Evolutionary conservation across 1,284 basidiomycete genomes (phyloP).

Genomic region (Ustilago tritici): DNA sequence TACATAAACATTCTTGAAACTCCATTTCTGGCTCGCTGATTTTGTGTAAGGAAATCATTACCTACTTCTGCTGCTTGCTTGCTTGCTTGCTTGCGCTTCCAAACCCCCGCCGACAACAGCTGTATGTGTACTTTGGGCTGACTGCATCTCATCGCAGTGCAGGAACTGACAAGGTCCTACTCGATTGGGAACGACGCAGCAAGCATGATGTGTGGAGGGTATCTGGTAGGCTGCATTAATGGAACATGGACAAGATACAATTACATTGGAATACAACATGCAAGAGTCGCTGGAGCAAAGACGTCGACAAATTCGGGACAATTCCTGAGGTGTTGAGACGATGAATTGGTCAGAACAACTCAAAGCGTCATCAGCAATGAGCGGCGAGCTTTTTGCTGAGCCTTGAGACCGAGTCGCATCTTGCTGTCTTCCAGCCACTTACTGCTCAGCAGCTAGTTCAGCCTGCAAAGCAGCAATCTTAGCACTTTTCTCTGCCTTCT

Average conservation of each 20-base stretch:
- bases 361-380: background rate
- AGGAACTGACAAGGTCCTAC: no score
- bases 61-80: background rate
- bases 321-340: no score
- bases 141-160: no score
- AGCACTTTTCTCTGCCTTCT: constrained; percentile 20
- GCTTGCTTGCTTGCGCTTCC: background rate
- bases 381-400: background rate
- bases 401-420: background rate
- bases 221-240: background rate
- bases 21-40: background rate
- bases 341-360: no score
- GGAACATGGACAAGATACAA: background rate
- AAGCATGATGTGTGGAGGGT: background rate
- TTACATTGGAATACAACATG: background rate
- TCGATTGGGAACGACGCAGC: no score
- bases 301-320: no score
- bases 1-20: constrained; percentile 11
- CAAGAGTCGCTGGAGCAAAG: no score
- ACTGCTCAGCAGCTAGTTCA: constrained; percentile 34
- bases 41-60: no score
- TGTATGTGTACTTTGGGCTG: no score
- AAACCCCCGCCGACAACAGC: background rate
- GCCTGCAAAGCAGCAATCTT: constrained; percentile 29
- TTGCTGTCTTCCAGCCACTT: background rate